Conservation (phyloP, 768 basidiomycete genomes). For the Hygrophorus pudorinus region DNA sequence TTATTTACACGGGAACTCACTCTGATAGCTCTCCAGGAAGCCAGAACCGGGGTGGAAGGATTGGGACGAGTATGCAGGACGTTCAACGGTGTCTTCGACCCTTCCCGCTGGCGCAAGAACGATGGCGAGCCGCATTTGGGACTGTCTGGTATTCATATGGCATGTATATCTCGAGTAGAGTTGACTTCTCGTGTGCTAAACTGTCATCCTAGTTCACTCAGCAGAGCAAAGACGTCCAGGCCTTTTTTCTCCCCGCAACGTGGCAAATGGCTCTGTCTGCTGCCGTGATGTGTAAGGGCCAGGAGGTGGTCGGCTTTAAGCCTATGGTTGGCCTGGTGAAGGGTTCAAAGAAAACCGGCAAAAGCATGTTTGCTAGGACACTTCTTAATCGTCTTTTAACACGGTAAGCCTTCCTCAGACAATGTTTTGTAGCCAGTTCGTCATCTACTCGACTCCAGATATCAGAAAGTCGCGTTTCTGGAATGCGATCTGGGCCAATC, state of each 20-base stretch:
- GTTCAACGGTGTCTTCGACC: constrained; percentile 55
- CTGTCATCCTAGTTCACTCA: constrained; percentile 21
- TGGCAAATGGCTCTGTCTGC: constrained; percentile 27
- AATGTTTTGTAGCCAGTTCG: background rate
- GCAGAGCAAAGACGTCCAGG: constrained; percentile 27
- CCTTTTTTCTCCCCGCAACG: constrained; percentile 26
- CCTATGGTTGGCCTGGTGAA: constrained; percentile 52
- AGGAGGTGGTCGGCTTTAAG: background rate
- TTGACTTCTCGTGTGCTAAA: background rate
- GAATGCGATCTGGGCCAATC: constrained; percentile 94
- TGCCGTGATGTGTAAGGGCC: constrained; percentile 4
- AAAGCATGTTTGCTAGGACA: constrained; percentile 78
- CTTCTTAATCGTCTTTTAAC: constrained; percentile 59
- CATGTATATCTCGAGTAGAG: constrained; percentile 22
- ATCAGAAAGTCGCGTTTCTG: constrained; percentile 76
- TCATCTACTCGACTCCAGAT: constrained; percentile 30
- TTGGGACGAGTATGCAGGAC: constrained; percentile 53
- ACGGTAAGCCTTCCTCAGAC: constrained; percentile 28
- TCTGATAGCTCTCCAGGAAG: constrained; percentile 47
- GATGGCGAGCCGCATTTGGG: constrained; percentile 28
- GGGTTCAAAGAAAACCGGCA: constrained; percentile 82
- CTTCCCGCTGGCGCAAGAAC: constrained; percentile 31
- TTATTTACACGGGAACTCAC: constrained; percentile 16
- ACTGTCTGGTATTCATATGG: constrained; percentile 39
- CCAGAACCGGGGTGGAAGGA: constrained; percentile 53